These are phyloP conservation scores for Abortiporus biennis DNA, from an alignment of 1,284 basidiomycete species.

Conservation along the genomic window DNA sequence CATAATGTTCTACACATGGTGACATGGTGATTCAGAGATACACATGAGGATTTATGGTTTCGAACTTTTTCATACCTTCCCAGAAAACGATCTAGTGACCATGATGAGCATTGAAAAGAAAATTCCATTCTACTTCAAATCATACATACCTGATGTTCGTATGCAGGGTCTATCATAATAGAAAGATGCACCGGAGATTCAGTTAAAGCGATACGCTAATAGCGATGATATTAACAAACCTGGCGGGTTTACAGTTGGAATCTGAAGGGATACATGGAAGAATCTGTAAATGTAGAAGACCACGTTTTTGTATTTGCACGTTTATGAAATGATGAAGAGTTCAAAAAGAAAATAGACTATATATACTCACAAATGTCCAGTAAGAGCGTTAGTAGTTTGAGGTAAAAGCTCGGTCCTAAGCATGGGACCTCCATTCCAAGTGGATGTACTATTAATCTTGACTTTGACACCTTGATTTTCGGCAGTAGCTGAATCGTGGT, in stretches of 20 bases:
- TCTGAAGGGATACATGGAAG: conserved; percentile 22
- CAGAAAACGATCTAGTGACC: conserved; percentile 18
- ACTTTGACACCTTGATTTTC: conserved; percentile 22
- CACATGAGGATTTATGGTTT: neutral
- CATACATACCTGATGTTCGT: conserved; percentile 19
- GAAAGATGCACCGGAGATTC: neutral
- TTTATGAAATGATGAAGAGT: neutral
- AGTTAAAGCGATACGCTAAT: neutral
- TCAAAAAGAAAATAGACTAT: no score
- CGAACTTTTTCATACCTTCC: conserved; percentile 10
- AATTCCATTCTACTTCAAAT: neutral
- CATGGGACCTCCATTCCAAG: conserved; percentile 23
- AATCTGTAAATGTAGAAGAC: conserved; percentile 3
- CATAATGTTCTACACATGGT: conserved; percentile 17
- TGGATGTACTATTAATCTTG: conserved; percentile 19
- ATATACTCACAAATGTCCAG: conserved; percentile 17
- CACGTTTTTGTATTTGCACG: neutral
- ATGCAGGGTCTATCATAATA: conserved; percentile 16
- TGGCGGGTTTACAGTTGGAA: conserved; percentile 21
- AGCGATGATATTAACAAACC: conserved; percentile 8
- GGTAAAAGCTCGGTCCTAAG: conserved; percentile 22
- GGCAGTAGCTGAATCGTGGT: conserved; percentile 10
- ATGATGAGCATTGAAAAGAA: neutral
- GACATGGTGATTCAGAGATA: neutral
- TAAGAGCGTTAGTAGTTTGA: conserved; percentile 19